Base-by-base conservation (phyloP, 805 yeast genomes). In the Pichia kluyveri region DNA sequence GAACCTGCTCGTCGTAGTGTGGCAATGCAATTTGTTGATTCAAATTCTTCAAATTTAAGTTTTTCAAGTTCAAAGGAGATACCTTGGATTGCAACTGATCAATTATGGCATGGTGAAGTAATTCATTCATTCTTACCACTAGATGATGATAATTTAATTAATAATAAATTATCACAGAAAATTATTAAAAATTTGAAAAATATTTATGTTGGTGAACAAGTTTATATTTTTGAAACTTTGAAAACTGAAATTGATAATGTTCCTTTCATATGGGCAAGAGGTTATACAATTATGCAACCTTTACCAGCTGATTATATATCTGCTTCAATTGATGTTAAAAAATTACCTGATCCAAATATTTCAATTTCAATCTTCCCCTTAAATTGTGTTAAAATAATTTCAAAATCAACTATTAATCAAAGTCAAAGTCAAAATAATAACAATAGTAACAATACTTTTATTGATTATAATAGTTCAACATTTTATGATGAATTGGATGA, bases 181-280 rank as follows among this genome's bases (percentile, higher is more conserved):
- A 12, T 43, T 4, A n/a, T 19, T 2, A 41, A 48, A 39, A n/a
- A 46, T 28, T 31, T 51, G n/a, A 47, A 45, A n/a, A 43, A 44
- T 10, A 14, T 53, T 8, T 53, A 46, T 30, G 52, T 51, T 11
- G 55, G 55, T 26, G 52, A 53, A 18, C 40, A 41, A 8, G 39
- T 53, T 18, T 53, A 50, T 31, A 26, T 50, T 36, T 53, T 53
- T 26, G 55, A 53, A 45, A 53, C 52, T 26, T 39, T 53, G 17
- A 42, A 38, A 8, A 36, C 38, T 8, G 37, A 38, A 23, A n/a
- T 34, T 14, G 17, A 40, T 40, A 23, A 23, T 14, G 63, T 67
- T n/a, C n/a, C n/a, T 39, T 71, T 71, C 19, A 74, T 74, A 52
- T 88, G 96, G 96, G 87, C 81, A 26, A 72, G 96, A 56, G 96